Evolutionary conservation across 768 basidiomycete species (phyloP), one percentile per base, ranked within the genome.

Genomic region (Lactarius evosmus): DNA sequence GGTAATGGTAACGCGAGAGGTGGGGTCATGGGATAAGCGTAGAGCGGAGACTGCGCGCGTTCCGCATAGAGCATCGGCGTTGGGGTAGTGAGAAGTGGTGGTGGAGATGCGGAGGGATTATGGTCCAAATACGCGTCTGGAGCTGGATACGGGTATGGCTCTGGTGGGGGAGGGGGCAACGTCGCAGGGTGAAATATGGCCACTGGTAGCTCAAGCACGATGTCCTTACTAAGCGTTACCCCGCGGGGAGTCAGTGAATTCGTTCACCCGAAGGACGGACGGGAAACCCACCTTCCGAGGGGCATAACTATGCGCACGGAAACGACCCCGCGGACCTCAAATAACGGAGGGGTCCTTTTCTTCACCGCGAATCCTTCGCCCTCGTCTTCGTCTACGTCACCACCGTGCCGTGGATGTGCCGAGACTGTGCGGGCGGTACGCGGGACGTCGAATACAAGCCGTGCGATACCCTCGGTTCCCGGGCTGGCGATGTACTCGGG

Each of bases 391-490:
- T 74, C 74, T 22, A 75, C 73, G 59, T 81, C 79, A 63, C 78
- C 81, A n/a, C 82, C 84, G n/a, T 84, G 72, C 9, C 87, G 78
- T 5, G 74, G 69, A 6, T 88, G 89, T 29, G 87, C 88, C 62
- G 79, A 82, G 14, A 88, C 83, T 4, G 86, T 85, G 59, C 86
- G 78, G 0, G 89, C 85, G 62, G 79, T 74, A 53, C 75, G 78
- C 5, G 91, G 91, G n/a, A 92, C 83, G 71, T 93, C 87, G 66
- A 94, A 86, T 12, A 91, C 88, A 12, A 94, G 80, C 69, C 82
- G 85, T 1, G 91, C 91, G 2, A 92, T 81, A 25, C 91, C 91
- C 70, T 93, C 91, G 3, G 79, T 80, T 19, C 88, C 89, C 0
- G 89, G 88, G 8, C 80, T 80, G 33, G 92, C 83, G 34, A 83